A percentile compares a stretch with the other conserved stretches of the same genome.
Conservation (phyloP, 164 flowering plant species). For the Magnolia sinica region DNA sequence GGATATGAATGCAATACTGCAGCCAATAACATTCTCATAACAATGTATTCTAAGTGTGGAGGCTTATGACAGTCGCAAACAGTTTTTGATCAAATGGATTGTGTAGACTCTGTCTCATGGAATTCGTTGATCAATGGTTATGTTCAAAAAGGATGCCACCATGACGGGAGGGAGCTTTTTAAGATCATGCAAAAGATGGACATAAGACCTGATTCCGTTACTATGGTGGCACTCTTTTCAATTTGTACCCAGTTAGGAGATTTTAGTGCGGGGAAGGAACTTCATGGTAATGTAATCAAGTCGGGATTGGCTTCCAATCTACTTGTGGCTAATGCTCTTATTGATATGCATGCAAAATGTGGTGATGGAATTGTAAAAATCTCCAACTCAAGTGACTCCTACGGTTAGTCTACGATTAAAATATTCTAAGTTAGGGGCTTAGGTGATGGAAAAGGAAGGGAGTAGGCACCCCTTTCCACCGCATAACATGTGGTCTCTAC, state of each 20-base stretch:
- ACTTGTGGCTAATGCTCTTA: conserved; percentile 46
- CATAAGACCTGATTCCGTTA: conserved; percentile 26
- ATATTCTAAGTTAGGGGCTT: too few relatives aligned
- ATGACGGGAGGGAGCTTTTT: conserved; percentile 29
- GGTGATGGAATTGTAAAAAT: conserved; percentile 19
- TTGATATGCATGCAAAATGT: conserved; percentile 86
- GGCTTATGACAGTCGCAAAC: conserved; percentile 26
- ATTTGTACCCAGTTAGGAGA: conserved; percentile 25
- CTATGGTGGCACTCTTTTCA: conserved; percentile 29
- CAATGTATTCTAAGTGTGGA: conserved; percentile 45
- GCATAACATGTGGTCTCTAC: too few relatives aligned
- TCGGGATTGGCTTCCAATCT: conserved; percentile 33
- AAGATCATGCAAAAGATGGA: conserved; percentile 28
- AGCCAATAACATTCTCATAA: conserved; percentile 38
- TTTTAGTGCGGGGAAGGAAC: conserved; percentile 23
- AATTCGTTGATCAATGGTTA: conserved; percentile 40
- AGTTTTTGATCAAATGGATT: conserved; percentile 31
- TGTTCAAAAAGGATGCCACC: conserved; percentile 13
- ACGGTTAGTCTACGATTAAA: too few relatives aligned
- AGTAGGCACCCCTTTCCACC: too few relatives aligned
- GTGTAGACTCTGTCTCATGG: conserved; percentile 45
- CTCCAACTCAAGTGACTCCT: too few relatives aligned
- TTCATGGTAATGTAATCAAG: conserved; percentile 35
- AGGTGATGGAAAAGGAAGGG: too few relatives aligned
- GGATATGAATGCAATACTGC: conserved; percentile 27